Evolutionary conservation across 75 land plant species (phyloP).

Genomic region (Cupressus sempervirens): DNA sequence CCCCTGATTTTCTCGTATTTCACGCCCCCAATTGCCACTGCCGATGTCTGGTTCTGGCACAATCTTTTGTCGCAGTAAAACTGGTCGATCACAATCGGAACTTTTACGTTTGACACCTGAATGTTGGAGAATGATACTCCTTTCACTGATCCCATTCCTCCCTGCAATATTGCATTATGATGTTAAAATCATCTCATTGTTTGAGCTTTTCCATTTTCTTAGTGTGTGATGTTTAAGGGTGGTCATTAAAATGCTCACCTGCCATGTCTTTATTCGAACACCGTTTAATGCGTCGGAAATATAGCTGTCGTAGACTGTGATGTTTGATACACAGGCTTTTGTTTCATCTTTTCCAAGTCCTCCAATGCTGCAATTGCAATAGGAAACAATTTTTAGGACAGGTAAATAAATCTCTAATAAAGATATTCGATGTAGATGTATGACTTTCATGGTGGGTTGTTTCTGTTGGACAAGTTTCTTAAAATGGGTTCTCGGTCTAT

Average conservation of each 20-base stretch:
- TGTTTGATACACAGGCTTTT: conserved; percentile 77
- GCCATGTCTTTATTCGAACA: conserved; percentile 89
- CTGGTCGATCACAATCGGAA: conserved; percentile 86
- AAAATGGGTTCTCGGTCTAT: no score
- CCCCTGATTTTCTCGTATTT: conserved; percentile 65
- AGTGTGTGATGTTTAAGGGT: no score
- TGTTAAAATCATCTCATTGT: background rate
- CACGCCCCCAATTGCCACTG: conserved; percentile 63
- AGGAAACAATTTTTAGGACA: background rate
- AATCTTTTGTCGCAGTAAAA: conserved; percentile 72
- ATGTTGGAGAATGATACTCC: conserved; percentile 58
- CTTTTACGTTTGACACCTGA: conserved; percentile 51
- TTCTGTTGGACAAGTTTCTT: no score
- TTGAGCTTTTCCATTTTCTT: no score
- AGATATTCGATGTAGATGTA: background rate
- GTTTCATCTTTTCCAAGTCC: conserved; percentile 67
- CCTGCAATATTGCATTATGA: conserved; percentile 39
- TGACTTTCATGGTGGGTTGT: no score
- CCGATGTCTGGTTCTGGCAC: conserved; percentile 64
- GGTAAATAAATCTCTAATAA: background rate
- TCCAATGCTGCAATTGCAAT: conserved; percentile 54
- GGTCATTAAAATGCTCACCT: conserved; percentile 41
- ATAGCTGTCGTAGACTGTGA: conserved; percentile 53
- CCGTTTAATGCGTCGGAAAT: conserved; percentile 57
- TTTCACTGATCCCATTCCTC: conserved; percentile 75